These are phyloP conservation scores for Debaryomycetaceae sp. DNA, from an alignment of 1,139 yeast species.

Conservation along the genomic window DNA sequence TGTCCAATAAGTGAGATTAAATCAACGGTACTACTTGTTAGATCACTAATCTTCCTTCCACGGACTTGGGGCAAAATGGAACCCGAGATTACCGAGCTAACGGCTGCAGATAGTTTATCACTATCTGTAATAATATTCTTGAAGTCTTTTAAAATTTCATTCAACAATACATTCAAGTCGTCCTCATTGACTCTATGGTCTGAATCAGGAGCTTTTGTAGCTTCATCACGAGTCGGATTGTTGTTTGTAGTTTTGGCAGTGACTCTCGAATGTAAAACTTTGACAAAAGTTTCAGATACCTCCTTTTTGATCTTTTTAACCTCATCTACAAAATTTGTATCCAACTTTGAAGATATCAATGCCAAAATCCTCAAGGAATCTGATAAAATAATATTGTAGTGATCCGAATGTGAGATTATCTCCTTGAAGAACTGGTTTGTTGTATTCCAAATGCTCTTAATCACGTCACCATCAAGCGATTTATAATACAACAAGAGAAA, in stretches of 20 bases:
- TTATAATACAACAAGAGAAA: conserved; percentile 59
- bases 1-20: conserved; percentile 40
- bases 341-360: conserved; percentile 53
- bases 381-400: conserved; percentile 50
- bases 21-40: conserved; percentile 31
- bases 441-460: conserved; percentile 70
- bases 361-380: conserved; percentile 49
- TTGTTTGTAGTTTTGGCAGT: conserved; percentile 11
- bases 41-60: conserved; percentile 28
- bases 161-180: conserved; percentile 35
- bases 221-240: conserved; percentile 6
- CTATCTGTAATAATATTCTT: conserved; percentile 45
- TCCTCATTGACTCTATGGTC: conserved; percentile 17
- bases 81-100: conserved; percentile 44
- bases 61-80: conserved; percentile 46
- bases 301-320: conserved; percentile 62
- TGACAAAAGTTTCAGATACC: conserved; percentile 58
- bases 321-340: conserved; percentile 58
- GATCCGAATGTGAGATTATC: conserved; percentile 43
- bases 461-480: conserved; percentile 68
- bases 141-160: conserved; percentile 36
- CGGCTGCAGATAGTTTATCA: conserved; percentile 45
- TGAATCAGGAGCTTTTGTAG: neutral
- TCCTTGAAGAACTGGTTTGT: conserved; percentile 59
- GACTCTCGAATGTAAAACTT: conserved; percentile 40